phyloP scores from a whole-genome alignment of 768 basidiomycete species.

The Podaxis rugospora region DNA sequence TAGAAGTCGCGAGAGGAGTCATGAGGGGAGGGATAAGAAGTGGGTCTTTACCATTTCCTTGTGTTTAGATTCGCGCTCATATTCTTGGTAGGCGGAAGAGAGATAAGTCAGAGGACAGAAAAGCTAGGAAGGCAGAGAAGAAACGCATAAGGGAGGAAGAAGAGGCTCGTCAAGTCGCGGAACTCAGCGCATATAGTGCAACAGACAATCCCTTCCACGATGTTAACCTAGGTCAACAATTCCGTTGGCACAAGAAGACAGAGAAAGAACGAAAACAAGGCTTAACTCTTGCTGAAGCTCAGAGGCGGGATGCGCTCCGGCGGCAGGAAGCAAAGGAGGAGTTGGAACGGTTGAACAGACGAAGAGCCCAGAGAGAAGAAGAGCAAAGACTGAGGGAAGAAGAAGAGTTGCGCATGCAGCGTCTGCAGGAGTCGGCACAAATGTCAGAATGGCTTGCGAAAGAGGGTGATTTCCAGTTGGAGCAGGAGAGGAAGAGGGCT shows the following conservation, averaged over 20 bases:
- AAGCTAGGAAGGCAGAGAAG: slow-evolving; percentile 85
- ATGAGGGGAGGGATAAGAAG: slow-evolving; percentile 43
- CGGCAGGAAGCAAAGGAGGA: slow-evolving; percentile 94
- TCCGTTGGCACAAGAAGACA: slow-evolving; percentile 98
- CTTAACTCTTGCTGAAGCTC: slow-evolving; percentile 71
- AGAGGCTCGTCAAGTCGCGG: slow-evolving; percentile 88
- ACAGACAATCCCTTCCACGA: slow-evolving; percentile 99
- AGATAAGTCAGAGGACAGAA: slow-evolving; percentile 84
- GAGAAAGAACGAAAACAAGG: slow-evolving; percentile 94
- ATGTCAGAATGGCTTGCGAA: slow-evolving; percentile 98
- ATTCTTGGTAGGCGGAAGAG: slow-evolving; percentile 59
- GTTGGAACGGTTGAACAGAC: slow-evolving; percentile 83
- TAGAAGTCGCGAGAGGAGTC: slow-evolving; percentile 28
- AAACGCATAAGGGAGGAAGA: slow-evolving; percentile 79
- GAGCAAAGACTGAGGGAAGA: slow-evolving; percentile 88
- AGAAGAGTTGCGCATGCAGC: slow-evolving; percentile 85
- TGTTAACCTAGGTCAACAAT: slow-evolving; percentile 92
- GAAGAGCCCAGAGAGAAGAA: slow-evolving; percentile 88
- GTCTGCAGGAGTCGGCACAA: slow-evolving; percentile 89
- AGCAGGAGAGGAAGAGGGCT: slow-evolving; percentile 87
- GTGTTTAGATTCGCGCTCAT: slow-evolving; percentile 12
- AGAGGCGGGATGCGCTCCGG: slow-evolving; percentile 72
- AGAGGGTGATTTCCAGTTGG: slow-evolving; percentile 95
- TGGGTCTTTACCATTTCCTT: slow-evolving; percentile 21
- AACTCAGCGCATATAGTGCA: slow-evolving; percentile 94